Percentiles rank a stretch among this genome's conserved stretches.
These are phyloP conservation scores for Angophora floribunda DNA, from an alignment of 345 rosid genomes.

Conservation along the genomic window DNA sequence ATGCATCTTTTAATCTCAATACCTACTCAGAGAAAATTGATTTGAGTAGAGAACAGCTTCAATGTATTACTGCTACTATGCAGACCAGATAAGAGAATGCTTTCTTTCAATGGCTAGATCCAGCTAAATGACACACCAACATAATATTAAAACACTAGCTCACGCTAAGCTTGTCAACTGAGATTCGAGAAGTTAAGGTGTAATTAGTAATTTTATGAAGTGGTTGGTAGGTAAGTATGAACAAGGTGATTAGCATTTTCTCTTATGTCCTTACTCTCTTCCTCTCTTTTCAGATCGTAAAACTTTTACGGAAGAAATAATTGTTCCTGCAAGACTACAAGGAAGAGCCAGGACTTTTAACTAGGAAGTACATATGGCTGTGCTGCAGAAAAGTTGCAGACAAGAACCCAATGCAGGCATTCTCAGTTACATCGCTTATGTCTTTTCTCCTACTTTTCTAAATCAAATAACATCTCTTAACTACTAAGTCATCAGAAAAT, in stretches of 20 bases:
- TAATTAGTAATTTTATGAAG: not conserved
- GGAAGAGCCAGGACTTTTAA: not conserved
- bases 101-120: not conserved
- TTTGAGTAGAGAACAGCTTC: not conserved
- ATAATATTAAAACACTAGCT: not conserved
- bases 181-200: not conserved
- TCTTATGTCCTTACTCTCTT: not conserved
- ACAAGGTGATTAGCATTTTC: not conserved
- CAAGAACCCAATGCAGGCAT: not conserved
- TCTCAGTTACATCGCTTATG: not conserved
- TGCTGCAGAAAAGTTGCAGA: not conserved
- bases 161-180: not conserved
- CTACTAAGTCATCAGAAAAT: not conserved
- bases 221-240: not conserved
- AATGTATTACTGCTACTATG: not conserved
- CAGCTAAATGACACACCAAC: not conserved
- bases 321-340: not conserved
- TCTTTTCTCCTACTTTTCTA: not conserved
- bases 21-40: not conserved
- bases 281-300: not conserved
- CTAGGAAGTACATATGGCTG: not conserved
- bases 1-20: not conserved
- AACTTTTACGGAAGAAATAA: not conserved
- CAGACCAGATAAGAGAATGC: not conserved
- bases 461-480: not conserved